phyloP scores from a whole-genome alignment of 495 filamentous ascomycete species.

The Amorphotheca resinae region DNA sequence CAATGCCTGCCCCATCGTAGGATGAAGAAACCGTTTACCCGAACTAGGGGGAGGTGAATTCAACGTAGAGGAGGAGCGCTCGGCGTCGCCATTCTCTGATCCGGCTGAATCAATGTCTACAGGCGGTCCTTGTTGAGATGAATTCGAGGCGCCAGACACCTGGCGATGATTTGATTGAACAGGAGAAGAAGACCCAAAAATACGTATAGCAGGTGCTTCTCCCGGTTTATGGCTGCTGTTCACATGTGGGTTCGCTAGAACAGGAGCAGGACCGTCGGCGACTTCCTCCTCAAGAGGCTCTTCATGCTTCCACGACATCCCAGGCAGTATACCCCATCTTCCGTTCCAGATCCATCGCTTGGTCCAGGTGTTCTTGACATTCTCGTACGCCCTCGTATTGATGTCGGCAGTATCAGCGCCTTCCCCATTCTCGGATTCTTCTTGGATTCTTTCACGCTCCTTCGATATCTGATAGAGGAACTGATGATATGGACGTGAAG shows the following conservation, averaged over 20 bases:
- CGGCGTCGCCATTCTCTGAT: slow-evolving; percentile 7
- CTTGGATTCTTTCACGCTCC: slow-evolving; percentile 18
- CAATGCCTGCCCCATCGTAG: slow-evolving; percentile 8
- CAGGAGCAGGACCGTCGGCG: neutral
- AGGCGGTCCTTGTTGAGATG: no score
- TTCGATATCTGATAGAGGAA: slow-evolving; percentile 22
- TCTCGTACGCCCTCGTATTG: slow-evolving; percentile 13
- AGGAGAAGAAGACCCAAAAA: slow-evolving; percentile 6
- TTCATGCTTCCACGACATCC: slow-evolving; percentile 22
- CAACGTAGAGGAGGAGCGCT: slow-evolving; percentile 7
- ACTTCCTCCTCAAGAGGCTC: slow-evolving; percentile 6
- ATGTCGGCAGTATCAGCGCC: slow-evolving; percentile 7
- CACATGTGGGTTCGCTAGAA: slow-evolving; percentile 2
- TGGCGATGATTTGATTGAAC: slow-evolving; percentile 8
- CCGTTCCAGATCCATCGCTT: slow-evolving; percentile 20
- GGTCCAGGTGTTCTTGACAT: slow-evolving; percentile 19
- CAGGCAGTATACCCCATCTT: slow-evolving; percentile 21
- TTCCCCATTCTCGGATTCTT: neutral
- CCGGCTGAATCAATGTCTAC: slow-evolving; percentile 8
- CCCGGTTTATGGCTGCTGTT: slow-evolving; percentile 4
- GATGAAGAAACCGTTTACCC: slow-evolving; percentile 12
- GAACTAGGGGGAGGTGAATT: slow-evolving; percentile 7
- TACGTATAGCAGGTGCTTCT: slow-evolving; percentile 5
- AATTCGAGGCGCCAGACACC: slow-evolving; percentile 3
- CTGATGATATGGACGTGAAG: slow-evolving; percentile 23